Percentiles rank a stretch among this genome's conserved stretches.
Conservation (phyloP, 2,329 filamentous ascomycete species). For the Teratosphaeria pseudoeucalypti region DNA sequence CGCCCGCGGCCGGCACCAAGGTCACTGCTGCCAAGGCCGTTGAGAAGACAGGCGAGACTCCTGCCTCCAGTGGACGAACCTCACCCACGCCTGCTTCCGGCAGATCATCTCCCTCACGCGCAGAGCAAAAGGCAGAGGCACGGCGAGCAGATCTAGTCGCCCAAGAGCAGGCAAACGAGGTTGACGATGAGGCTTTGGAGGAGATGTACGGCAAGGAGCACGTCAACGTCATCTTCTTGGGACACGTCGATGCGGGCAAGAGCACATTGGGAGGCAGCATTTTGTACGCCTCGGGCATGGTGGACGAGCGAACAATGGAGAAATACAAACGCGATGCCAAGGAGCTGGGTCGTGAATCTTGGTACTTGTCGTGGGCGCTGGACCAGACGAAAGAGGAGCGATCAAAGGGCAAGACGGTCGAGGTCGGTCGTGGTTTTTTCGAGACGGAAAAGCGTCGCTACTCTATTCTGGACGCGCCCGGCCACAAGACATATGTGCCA, state of each 20-base stretch:
- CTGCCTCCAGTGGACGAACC: slow-evolving; percentile 52
- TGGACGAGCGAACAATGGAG: slow-evolving; percentile 96
- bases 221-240: slow-evolving; percentile 94
- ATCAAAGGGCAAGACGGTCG: slow-evolving; percentile 93
- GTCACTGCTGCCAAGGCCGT: slow-evolving; percentile 81
- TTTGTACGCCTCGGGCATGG: slow-evolving; percentile 90
- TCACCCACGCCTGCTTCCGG: slow-evolving; percentile 77
- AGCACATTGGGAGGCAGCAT: slow-evolving; percentile 92
- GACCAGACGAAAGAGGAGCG: slow-evolving; percentile 96
- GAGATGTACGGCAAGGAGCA: slow-evolving; percentile 94
- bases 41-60: slow-evolving; percentile 71
- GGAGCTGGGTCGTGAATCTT: slow-evolving; percentile 90
- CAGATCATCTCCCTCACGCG: slow-evolving; percentile 56
- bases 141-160: slow-evolving; percentile 74
- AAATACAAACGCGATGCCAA: slow-evolving; percentile 97
- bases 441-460: slow-evolving; percentile 94
- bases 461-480: slow-evolving; percentile 91
- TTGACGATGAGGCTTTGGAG: slow-evolving; percentile 76
- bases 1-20: slow-evolving; percentile 65
- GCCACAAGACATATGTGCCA: slow-evolving; percentile 95
- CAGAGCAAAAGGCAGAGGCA: slow-evolving; percentile 44
- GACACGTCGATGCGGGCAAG: slow-evolving; percentile 97
- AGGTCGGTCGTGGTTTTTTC: slow-evolving; percentile 91
- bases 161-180: slow-evolving; percentile 66
- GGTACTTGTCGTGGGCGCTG: slow-evolving; percentile 97